Evolutionary conservation across 805 yeast species (phyloP).

Genomic region (Candida coleopterorum): DNA sequence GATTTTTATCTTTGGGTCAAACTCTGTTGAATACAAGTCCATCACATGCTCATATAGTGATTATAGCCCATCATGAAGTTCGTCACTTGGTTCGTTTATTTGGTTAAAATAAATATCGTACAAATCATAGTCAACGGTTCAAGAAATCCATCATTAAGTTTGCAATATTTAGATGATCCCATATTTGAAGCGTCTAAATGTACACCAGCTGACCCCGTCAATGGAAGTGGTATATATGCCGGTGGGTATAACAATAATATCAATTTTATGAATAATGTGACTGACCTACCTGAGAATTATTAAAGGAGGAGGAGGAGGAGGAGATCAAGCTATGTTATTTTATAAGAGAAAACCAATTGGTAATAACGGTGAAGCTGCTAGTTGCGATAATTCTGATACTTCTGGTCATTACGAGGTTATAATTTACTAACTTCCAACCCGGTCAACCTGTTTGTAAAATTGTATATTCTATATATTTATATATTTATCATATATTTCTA

Average conservation of each 20-base stretch:
- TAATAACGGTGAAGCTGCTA: too few relatives aligned
- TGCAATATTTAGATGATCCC: constrained; percentile 31
- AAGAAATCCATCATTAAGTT: constrained; percentile 27
- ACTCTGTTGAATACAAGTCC: too few relatives aligned
- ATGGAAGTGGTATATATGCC: constrained; percentile 14
- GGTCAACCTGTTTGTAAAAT: too few relatives aligned
- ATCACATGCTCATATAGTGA: too few relatives aligned
- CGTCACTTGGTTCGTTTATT: constrained; percentile 27
- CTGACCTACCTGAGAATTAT: constrained; percentile 22
- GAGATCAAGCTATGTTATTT: too few relatives aligned
- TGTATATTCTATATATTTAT: constrained; percentile 13
- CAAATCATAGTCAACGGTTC: constrained; percentile 30
- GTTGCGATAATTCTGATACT: too few relatives aligned
- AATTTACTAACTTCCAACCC: too few relatives aligned
- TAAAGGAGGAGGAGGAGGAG: too few relatives aligned
- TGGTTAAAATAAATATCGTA: constrained; percentile 33
- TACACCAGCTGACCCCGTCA: constrained; percentile 13
- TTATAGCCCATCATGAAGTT: constrained; percentile 26
- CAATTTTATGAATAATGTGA: constrained; percentile 23
- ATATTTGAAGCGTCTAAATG: constrained; percentile 24
- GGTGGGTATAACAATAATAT: constrained; percentile 19
- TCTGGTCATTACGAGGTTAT: too few relatives aligned
- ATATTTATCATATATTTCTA: constrained; percentile 26
- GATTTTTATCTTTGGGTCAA: too few relatives aligned
- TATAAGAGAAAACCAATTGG: too few relatives aligned